These are phyloP conservation scores for Helicocarpus griseus DNA, from an alignment of 2,329 filamentous ascomycete genomes.

Conservation along the genomic window DNA sequence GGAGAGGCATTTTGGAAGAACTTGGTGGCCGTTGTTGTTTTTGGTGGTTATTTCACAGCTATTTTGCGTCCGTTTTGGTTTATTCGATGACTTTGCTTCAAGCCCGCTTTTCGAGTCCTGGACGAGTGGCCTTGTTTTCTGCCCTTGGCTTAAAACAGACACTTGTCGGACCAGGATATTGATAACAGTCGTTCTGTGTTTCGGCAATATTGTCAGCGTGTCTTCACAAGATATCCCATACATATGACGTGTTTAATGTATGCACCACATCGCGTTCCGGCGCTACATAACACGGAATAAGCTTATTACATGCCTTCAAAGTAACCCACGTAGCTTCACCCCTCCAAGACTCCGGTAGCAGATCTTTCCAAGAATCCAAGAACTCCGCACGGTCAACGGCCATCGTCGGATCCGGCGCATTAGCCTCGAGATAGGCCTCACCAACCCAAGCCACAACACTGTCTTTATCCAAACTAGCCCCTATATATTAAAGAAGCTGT, in stretches of 20 bases:
- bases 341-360: constrained; percentile 35
- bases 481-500: constrained; percentile 16
- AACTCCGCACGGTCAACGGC: constrained; percentile 26
- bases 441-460: constrained; percentile 29
- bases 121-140: constrained; percentile 1
- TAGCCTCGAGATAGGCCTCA: constrained; percentile 30
- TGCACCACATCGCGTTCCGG: too few species aligned
- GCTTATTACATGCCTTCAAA: constrained; percentile 20
- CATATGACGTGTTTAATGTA: not conserved
- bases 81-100: not conserved
- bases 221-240: not conserved
- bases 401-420: constrained; percentile 21
- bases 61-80: not conserved
- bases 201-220: constrained; percentile 3
- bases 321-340: constrained; percentile 24
- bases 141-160: constrained; percentile 24
- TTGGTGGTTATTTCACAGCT: not conserved
- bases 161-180: constrained; percentile 25
- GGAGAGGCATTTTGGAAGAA: not conserved
- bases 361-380: constrained; percentile 32
- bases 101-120: constrained; percentile 18
- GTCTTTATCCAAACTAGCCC: constrained; percentile 30
- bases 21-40: not conserved
- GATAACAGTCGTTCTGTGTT: constrained; percentile 23
- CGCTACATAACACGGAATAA: too few species aligned